Evolutionary conservation across 768 basidiomycete genomes (phyloP).

Genomic region (Terana coerulea): DNA sequence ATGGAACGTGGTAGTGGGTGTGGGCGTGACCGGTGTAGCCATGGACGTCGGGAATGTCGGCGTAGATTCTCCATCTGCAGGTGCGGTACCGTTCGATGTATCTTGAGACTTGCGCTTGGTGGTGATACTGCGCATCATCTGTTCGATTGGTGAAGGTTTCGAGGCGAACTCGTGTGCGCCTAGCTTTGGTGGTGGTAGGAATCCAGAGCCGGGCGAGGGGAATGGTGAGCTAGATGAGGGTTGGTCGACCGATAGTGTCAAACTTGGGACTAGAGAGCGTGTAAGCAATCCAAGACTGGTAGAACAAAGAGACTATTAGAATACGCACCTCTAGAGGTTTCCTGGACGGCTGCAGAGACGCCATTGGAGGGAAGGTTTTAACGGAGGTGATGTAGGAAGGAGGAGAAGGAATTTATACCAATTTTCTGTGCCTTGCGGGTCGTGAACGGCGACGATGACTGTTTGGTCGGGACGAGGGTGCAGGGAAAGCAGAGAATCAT

Average conservation of each 20-base stretch:
- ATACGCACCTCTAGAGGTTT: conserved; percentile 16
- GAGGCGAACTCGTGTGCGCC: conserved; percentile 66
- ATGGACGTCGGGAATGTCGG: conserved; percentile 19
- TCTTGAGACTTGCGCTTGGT: conserved; percentile 9
- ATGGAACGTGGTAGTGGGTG: conserved; percentile 5
- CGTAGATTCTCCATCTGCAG: conserved; percentile 16
- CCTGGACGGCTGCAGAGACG: conserved; percentile 23
- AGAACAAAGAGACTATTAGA: background rate
- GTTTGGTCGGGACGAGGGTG: conserved; percentile 8
- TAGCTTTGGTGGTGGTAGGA: conserved; percentile 64
- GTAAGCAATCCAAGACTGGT: conserved; percentile 13
- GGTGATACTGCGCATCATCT: conserved; percentile 17
- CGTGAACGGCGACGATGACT: conserved; percentile 5
- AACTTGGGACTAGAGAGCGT: conserved; percentile 16
- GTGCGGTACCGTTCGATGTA: conserved; percentile 1
- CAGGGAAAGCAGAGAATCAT: conserved; percentile 10
- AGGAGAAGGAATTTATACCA: conserved; percentile 8
- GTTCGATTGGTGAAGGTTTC: conserved; percentile 31
- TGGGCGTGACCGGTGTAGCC: conserved; percentile 18
- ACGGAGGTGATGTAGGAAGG: background rate
- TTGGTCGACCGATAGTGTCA: conserved; percentile 35
- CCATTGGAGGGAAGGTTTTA: conserved; percentile 14
- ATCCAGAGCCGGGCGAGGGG: conserved; percentile 65
- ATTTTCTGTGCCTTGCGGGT: background rate
- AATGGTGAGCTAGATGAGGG: conserved; percentile 42